Percentiles rank a stretch among this genome's conserved stretches.
Conservation (phyloP, 2,329 filamentous ascomycete species). For the Sporothrix euskadiensis region DNA sequence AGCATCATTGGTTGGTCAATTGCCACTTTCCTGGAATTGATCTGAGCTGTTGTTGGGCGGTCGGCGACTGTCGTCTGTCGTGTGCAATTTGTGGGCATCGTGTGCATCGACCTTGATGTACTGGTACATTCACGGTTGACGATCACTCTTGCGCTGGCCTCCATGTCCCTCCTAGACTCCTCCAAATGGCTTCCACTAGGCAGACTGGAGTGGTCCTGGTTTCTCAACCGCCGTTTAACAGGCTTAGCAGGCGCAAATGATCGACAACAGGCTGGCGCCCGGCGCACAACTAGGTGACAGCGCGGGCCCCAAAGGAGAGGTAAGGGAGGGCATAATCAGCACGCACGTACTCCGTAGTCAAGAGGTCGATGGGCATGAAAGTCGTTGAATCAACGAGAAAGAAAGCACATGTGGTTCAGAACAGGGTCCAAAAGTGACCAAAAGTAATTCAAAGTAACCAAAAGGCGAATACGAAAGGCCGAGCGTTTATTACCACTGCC, state of each 20-base stretch:
- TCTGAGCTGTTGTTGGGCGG: background rate
- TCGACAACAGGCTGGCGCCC: background rate
- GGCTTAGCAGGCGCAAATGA: background rate
- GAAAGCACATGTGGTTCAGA: too few species aligned
- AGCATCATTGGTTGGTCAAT: background rate
- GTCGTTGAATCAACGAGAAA: background rate
- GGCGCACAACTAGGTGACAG: background rate
- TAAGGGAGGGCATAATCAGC: background rate
- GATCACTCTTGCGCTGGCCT: background rate
- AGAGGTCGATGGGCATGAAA: background rate
- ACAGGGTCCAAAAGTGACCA: background rate
- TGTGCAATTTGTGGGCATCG: background rate
- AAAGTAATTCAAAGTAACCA: background rate
- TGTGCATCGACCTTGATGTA: background rate
- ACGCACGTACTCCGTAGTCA: background rate
- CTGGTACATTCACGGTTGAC: background rate
- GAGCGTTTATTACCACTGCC: background rate
- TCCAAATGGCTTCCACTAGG: background rate
- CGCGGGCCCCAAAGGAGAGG: background rate
- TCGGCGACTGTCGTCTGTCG: background rate
- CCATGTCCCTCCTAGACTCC: too few species aligned
- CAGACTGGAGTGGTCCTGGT: background rate
- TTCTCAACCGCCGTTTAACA: background rate
- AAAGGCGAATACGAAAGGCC: background rate
- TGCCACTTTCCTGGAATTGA: constrained; percentile 3